Base-by-base conservation (phyloP, 2,329 filamentous ascomycete species). In the Penicillium hesseltinei region DNA sequence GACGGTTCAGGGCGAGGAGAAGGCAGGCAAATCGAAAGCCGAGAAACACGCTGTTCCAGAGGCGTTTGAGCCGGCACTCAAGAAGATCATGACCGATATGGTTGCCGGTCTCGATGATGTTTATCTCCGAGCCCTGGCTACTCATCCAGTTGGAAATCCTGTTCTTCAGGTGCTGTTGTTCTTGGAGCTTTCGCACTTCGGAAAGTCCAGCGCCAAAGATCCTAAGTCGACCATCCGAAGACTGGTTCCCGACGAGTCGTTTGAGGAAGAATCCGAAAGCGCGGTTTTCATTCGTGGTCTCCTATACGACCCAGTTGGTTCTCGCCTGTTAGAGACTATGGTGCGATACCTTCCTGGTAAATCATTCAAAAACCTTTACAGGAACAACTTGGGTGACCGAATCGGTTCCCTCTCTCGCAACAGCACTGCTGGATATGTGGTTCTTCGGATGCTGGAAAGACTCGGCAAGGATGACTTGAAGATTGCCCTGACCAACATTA, bases 111-210 rank as follows among this genome's bases (percentile, higher is more conserved):
- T 97, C 65, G 91, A 94, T 70, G 83, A 88, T 2, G 90, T 88
- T 4, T 89, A 91, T 66, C 82, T 97, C 29, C 86, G 91, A 29
- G 86, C 94, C 2, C 80, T 99, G 56, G 91, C 93, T 1, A 92
- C 87, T 21, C 93, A 97, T 69, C 91, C 90, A 5, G 90, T 93
- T 1, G 94, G 92, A 47, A 97, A 96, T 68, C 94, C 94, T 0
- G 89, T 92, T 0, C 81, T 99, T n/a, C 94, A 97, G 72, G 82
- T 97, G 1, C 80, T 99, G 31, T 79, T 99, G 4, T 90, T 92
- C 69, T 80, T 99, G 17, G 94, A 99, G 69, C 84, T 97, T 47
- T 83, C 86, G 0, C 80, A 89, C 58, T 88, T 89, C 63, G 85
- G 84, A 50, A 89, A 90, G 63, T 80, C 83, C 54, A 85, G 85